Base-by-base conservation (phyloP, 495 filamentous ascomycete genomes). In the Aspergillus leporis region DNA sequence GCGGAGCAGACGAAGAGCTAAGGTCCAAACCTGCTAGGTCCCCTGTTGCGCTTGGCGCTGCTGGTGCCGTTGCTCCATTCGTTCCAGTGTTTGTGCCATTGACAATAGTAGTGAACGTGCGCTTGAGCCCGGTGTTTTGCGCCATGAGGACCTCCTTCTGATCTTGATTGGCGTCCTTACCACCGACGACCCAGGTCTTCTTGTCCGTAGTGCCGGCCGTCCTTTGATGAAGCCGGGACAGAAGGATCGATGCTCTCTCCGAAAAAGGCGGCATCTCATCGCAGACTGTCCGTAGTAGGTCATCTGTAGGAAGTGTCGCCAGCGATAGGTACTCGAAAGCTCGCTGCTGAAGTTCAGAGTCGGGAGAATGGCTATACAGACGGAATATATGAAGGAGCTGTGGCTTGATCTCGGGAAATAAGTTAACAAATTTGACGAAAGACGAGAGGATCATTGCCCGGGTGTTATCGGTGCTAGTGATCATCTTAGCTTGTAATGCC, bases 231-330 rank as follows among this genome's bases (percentile, higher is more conserved):
- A 99, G 83, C 36, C 95, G 83, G 14, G 93, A 97, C 25, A 99
- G 77, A 28, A 99, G 78, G 2, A 94, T 94, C 4, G 93, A 97
- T 19, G 93, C 84, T 52, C 95, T 85, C 72, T 99, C 93, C 0
- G 95, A 95, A 78, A 98, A 99, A 0, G 95, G 93, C 14, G 95
- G 95, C 95, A 99, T 98, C 69, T 99, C 95, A 66, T 99, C 95
- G 73, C 91, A 97, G 1, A 99, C 90, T 1, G 95, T 98, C 50
- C 95, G 89, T 12, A 99, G 81, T 18, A 99, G 84, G 62, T 98
- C 92, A 61, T 99, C 95, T 3, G 90, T 90, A 0, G 90, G 88
- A 58, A 95, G 80, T 43, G 85, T 92, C 21, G 92, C 92, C 55
- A 99, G 80, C 2, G 88, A 86, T 61, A 98, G 82, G 68, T 98